A percentile compares a stretch with the other conserved stretches of the same genome.
Evolutionary conservation across 2,329 filamentous ascomycete species (phyloP).

Genomic region (Aspergillus sp.): DNA sequence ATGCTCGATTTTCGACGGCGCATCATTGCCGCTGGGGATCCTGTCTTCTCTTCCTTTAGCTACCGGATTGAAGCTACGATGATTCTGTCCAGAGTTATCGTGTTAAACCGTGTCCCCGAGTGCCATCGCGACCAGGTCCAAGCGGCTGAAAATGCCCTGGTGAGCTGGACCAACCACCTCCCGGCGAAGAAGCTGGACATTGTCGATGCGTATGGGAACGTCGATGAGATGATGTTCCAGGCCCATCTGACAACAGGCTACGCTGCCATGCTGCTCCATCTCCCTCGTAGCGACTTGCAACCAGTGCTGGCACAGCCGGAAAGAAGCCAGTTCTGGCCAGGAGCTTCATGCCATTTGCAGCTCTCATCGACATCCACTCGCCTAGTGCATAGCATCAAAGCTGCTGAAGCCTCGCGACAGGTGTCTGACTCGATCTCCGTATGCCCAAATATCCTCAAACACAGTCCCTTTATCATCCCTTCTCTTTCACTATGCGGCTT

Average conservation of each 20-base stretch:
- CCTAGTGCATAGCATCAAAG: conserved; percentile 36
- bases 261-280: conserved; percentile 69
- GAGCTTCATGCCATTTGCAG: conserved; percentile 17
- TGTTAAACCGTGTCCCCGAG: conserved; percentile 38
- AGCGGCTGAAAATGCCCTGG: conserved; percentile 55
- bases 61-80: conserved; percentile 78
- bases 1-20: conserved; percentile 59
- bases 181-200: conserved; percentile 69
- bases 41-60: conserved; percentile 72
- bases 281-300: conserved; percentile 70
- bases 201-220: conserved; percentile 65
- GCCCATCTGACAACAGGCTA: conserved; percentile 41
- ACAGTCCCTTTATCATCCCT: conserved; percentile 33
- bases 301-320: conserved; percentile 18
- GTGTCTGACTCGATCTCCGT: conserved; percentile 35
- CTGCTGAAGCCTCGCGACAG: conserved; percentile 34
- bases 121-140: conserved; percentile 56
- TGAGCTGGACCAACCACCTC: conserved; percentile 76
- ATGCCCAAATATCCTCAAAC: conserved; percentile 31
- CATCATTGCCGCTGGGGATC: conserved; percentile 62
- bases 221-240: conserved; percentile 63
- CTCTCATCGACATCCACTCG: conserved; percentile 35
- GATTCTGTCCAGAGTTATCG: conserved; percentile 72
- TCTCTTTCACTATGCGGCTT: conserved; percentile 33
- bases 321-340: background rate